phyloP scores from a whole-genome alignment of 495 filamentous ascomycete genomes.

The Podospora appendiculata region DNA sequence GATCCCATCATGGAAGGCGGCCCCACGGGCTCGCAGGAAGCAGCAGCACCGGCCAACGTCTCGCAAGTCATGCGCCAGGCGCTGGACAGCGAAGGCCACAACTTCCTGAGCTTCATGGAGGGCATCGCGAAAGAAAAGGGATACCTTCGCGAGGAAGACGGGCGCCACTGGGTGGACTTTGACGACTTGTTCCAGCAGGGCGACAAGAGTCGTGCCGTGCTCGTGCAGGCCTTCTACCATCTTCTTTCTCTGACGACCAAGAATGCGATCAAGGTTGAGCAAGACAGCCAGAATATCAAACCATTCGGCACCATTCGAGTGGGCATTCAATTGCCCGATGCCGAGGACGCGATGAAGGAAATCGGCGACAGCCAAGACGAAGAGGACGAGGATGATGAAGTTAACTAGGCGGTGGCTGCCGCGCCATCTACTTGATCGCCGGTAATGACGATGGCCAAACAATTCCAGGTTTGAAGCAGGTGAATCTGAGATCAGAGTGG shows the following conservation, averaged over 20 bases:
- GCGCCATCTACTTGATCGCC: no score
- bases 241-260: constrained; percentile 63
- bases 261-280: constrained; percentile 46
- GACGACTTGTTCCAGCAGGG: constrained; percentile 46
- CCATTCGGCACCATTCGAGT: constrained; percentile 34
- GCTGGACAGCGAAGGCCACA: constrained; percentile 31
- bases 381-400: not conserved
- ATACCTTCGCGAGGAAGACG: constrained; percentile 25
- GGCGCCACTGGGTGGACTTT: constrained; percentile 43
- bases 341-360: not conserved
- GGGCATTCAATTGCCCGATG: constrained; percentile 12
- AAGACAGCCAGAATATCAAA: constrained; percentile 28
- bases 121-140: constrained; percentile 26
- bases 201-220: constrained; percentile 48
- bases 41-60: constrained; percentile 1
- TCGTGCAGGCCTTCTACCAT: constrained; percentile 68
- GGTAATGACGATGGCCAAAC: no score
- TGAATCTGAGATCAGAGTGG: no score
- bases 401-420: not conserved
- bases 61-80: constrained; percentile 16
- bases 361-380: not conserved
- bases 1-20: constrained; percentile 3
- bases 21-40: not conserved
- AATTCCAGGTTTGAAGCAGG: no score
- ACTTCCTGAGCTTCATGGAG: constrained; percentile 50